Conservation (phyloP, 108 stramenopile species). For the Licmophora abbreviata region DNA sequence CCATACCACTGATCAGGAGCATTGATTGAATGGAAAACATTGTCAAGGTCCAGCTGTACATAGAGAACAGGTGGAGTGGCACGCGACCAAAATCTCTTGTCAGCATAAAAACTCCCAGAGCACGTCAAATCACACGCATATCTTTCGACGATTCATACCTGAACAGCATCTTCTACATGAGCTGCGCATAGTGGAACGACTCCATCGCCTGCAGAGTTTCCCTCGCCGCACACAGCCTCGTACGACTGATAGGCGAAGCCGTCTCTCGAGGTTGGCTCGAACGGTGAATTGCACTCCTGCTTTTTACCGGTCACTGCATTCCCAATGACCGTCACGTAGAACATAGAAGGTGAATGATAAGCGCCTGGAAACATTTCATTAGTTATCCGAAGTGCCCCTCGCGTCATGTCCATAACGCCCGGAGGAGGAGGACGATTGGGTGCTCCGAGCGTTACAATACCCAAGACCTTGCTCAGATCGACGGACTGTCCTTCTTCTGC, state of each 20-base stretch:
- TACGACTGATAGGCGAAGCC: slow-evolving; percentile 68
- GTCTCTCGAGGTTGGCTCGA: slow-evolving; percentile 20
- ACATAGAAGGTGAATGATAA: too few species aligned
- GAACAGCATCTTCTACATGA: slow-evolving; percentile 68
- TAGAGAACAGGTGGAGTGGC: neutral
- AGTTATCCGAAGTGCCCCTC: slow-evolving; percentile 63
- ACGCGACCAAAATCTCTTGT: neutral
- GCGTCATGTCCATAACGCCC: slow-evolving; percentile 44
- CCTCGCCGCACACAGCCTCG: slow-evolving; percentile 73
- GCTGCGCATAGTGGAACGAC: slow-evolving; percentile 72
- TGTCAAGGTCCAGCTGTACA: too few species aligned
- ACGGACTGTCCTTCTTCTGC: slow-evolving; percentile 13
- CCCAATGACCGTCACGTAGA: slow-evolving; percentile 77
- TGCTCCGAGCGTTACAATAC: slow-evolving; percentile 68
- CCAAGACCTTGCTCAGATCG: slow-evolving; percentile 34
- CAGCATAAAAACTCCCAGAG: neutral
- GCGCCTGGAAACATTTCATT: slow-evolving; percentile 72
- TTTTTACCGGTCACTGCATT: slow-evolving; percentile 40
- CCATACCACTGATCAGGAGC: slow-evolving; percentile 84
- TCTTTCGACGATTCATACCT: too few species aligned
- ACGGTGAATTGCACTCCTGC: too few species aligned
- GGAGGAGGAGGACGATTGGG: slow-evolving; percentile 56
- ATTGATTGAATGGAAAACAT: slow-evolving; percentile 85
- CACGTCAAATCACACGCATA: neutral
- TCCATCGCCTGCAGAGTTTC: slow-evolving; percentile 66